phyloP scores from a whole-genome alignment of 208 protist genomes.

The Acanthamoeba castellanii region DNA sequence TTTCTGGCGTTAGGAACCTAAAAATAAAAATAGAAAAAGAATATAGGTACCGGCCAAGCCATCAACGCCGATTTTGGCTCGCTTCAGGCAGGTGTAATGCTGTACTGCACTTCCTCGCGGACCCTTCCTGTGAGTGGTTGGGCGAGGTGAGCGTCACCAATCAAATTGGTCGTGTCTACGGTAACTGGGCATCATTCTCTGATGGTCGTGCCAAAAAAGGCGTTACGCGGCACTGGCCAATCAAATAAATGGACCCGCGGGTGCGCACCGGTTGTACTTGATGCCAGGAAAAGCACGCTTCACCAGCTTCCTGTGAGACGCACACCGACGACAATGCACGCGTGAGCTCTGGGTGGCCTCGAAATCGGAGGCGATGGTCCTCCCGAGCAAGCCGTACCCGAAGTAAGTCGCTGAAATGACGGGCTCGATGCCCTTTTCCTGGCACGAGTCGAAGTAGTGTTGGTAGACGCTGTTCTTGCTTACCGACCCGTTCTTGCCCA shows the following conservation, averaged over 20 bases:
- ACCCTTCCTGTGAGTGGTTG: constrained; percentile 14
- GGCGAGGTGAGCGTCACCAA: too few species aligned
- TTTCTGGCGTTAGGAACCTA: too few species aligned
- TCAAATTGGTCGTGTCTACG: too few species aligned
- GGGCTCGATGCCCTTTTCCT: background rate
- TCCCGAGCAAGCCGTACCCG: background rate
- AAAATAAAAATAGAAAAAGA: too few species aligned
- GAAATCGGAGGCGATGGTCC: too few species aligned
- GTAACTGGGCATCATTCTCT: too few species aligned
- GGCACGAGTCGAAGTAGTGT: constrained; percentile 29
- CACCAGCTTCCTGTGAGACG: background rate
- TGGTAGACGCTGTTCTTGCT: constrained; percentile 11
- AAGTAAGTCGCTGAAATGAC: background rate
- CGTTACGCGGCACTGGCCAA: too few species aligned
- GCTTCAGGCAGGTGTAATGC: constrained; percentile 43
- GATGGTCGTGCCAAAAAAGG: too few species aligned
- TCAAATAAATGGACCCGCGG: too few species aligned
- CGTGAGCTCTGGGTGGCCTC: too few species aligned
- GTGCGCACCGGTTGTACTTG: background rate
- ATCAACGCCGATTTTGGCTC: background rate
- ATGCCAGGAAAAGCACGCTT: background rate
- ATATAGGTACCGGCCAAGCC: too few species aligned
- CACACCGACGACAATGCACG: too few species aligned
- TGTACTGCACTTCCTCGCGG: constrained; percentile 4
- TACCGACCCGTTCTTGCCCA: background rate